A percentile compares a stretch with the other conserved stretches of the same genome.
These are phyloP conservation scores for Cinchona pubescens DNA, from an alignment of 257 asterid genomes.

Conservation along the genomic window DNA sequence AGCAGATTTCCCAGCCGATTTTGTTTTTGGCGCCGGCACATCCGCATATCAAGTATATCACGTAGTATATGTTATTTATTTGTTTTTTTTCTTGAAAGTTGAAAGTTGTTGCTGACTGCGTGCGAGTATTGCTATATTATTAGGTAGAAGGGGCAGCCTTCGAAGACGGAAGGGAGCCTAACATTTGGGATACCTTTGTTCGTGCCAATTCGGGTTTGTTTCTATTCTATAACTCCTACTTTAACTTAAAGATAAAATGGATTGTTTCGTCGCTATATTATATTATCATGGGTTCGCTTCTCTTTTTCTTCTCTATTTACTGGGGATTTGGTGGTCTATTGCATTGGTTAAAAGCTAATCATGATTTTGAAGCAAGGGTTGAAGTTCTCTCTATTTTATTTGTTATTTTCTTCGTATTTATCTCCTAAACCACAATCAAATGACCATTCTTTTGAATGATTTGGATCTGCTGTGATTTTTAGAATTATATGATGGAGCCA, in stretches of 20 bases:
- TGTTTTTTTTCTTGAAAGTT: no score
- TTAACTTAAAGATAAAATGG: no score
- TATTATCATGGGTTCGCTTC: neutral
- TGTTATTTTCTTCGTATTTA: no score
- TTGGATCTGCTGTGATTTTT: neutral
- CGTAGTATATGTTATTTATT: no score
- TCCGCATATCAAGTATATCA: constrained; percentile 32
- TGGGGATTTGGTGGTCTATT: neutral
- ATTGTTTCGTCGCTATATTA: neutral
- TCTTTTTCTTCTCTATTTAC: no score
- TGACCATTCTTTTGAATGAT: no score
- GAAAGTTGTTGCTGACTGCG: no score
- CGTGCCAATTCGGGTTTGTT: constrained; percentile 2
- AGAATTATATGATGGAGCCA: constrained; percentile 17
- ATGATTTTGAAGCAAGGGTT: neutral
- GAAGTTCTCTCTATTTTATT: no score
- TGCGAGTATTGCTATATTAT: neutral
- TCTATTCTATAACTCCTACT: neutral
- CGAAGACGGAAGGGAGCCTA: constrained; percentile 18
- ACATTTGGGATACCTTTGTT: constrained; percentile 17
- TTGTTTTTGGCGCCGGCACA: constrained; percentile 26
- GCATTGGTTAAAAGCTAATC: neutral
- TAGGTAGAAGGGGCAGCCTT: constrained; percentile 19
- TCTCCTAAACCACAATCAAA: no score
- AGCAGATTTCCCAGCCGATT: constrained; percentile 23